Conservation (phyloP, 2,329 filamentous ascomycete genomes). For the Mariannaea sp. region DNA sequence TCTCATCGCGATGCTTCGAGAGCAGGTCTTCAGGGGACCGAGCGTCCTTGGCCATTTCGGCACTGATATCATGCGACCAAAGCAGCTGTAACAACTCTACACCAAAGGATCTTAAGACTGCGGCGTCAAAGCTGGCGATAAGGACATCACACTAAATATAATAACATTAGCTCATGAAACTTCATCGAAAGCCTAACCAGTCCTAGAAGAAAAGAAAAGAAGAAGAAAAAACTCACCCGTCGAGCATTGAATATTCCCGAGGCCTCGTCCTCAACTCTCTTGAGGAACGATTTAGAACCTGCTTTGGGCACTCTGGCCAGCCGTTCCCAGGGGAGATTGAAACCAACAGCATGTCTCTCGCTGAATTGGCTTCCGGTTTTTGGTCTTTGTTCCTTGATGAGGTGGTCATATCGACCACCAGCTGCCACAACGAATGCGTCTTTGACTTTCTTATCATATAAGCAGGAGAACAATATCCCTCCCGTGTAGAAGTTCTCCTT, state of each 20-base stretch:
- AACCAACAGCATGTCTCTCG: constrained; percentile 84
- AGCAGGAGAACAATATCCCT: constrained; percentile 86
- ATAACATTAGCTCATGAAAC: neutral
- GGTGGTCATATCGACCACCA: constrained; percentile 87
- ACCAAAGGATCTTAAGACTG: constrained; percentile 74
- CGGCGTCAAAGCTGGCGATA: constrained; percentile 83
- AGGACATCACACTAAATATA: constrained; percentile 76
- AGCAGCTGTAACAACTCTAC: constrained; percentile 78
- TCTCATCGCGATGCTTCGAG: constrained; percentile 75
- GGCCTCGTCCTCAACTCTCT: constrained; percentile 69
- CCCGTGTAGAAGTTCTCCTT: constrained; percentile 90
- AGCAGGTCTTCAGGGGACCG: constrained; percentile 80
- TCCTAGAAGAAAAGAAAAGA: neutral
- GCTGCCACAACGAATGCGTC: constrained; percentile 81
- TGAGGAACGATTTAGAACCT: constrained; percentile 64
- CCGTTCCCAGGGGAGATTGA: constrained; percentile 88
- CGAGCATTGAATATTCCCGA: constrained; percentile 62
- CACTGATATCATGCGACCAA: constrained; percentile 83
- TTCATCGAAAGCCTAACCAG: neutral
- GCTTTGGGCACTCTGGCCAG: constrained; percentile 69
- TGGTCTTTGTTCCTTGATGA: constrained; percentile 83
- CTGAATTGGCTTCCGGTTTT: constrained; percentile 65
- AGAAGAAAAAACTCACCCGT: constrained; percentile 55
- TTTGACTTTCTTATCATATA: constrained; percentile 81
- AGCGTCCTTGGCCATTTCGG: constrained; percentile 82